Evolutionary conservation across 805 yeast species (phyloP), one percentile per base, ranked within the genome.

Genomic region (Maudiozyma pseudohumilis): DNA sequence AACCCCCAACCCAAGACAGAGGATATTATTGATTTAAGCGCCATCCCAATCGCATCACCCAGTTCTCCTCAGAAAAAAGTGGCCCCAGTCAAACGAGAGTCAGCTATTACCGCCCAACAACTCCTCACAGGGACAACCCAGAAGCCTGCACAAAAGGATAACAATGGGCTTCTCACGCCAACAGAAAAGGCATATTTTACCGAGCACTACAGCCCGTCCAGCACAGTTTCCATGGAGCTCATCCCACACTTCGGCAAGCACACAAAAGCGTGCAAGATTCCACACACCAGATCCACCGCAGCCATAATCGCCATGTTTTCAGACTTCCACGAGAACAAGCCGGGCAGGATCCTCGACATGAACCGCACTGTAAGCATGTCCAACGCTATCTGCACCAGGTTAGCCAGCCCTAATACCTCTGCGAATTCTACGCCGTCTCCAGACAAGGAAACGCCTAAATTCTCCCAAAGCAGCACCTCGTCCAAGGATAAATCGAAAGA

Each of bases 331-430:
- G 29, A 32, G 1, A 37, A 45, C 17, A 41, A 35, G 11, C 48
- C 42, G 23, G 34, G 42, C n/a, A 40, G 43, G 22, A 51, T 40
- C 9, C 48, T 51, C n/a, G 52, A 46, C 6, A 55, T 57, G 53
- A 56, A 55, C 34, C 44, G 50, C 25, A 45, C 40, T 2, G 47
- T 50, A 33, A 51, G 59, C 36, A 45, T 53, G 17, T 56, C 56
- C 4, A 40, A 45, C 31, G 46, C 49, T 4, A 23, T 53, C 6
- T 38, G 36, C 13, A 45, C 39, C 17, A 51, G 46, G 10, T 34
- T 23, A 13, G 29, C 43, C 15, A 34, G 32, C 8, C 16, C 24
- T 11, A 30, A 23, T 3, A 35, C 17, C 19, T 15, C 24, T 13
- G 23, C 20, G n/a, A 39, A 26, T n/a, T 17, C n/a, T n/a, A n/a